phyloP scores from a whole-genome alignment of 2,329 filamentous ascomycete genomes.

The Orbilia brochopaga region DNA sequence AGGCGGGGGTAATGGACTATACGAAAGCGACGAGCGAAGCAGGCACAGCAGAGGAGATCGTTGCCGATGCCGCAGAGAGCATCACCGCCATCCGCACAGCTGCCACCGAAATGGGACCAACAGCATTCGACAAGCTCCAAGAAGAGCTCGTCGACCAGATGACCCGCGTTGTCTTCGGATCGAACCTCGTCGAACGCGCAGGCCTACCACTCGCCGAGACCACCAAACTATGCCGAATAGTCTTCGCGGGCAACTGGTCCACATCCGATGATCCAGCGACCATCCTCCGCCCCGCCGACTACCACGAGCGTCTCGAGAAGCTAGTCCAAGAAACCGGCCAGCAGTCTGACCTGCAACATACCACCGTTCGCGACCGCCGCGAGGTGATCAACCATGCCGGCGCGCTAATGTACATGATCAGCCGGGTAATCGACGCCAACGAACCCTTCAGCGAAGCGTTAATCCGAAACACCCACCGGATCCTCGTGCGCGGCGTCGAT shows the following conservation, averaged over 20 bases:
- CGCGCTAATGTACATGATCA: conserved; percentile 17
- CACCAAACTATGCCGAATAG: neutral
- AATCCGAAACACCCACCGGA: conserved; percentile 8
- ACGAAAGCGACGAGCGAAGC: too few species aligned
- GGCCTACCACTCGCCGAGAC: neutral
- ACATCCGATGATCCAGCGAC: neutral
- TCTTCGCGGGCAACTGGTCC: conserved; percentile 2
- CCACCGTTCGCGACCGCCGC: conserved; percentile 3
- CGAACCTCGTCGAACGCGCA: conserved; percentile 1
- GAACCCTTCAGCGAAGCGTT: conserved; percentile 19
- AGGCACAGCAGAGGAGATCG: too few species aligned
- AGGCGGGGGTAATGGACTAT: too few species aligned
- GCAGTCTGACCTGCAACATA: neutral
- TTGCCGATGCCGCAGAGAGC: too few species aligned
- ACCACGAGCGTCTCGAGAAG: neutral
- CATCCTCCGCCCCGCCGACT: neutral
- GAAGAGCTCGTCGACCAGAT: conserved; percentile 3
- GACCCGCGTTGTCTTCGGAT: neutral
- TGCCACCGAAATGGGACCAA: too few species aligned
- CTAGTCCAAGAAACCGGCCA: neutral
- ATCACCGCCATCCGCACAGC: too few species aligned
- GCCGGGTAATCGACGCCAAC: neutral
- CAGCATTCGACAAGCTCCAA: neutral
- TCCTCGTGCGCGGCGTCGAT: conserved; percentile 15
- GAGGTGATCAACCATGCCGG: conserved; percentile 20